Evolutionary conservation across 805 yeast species (phyloP).

Genomic region (Starmerella vitae): DNA sequence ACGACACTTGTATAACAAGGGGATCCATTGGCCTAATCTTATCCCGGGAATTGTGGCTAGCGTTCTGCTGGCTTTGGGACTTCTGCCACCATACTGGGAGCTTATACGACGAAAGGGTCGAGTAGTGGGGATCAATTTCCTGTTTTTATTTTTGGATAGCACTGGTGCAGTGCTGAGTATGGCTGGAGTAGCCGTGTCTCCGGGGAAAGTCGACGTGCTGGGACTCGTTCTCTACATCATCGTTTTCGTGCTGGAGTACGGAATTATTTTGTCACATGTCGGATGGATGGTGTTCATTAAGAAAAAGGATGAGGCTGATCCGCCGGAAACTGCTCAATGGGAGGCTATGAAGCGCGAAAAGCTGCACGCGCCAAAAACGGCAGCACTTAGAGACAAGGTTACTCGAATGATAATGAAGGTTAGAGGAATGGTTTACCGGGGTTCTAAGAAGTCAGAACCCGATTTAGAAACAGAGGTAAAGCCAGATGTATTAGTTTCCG

Average conservation of each 20-base stretch:
- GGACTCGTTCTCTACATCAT: constrained; percentile 64
- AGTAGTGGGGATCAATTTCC: constrained; percentile 79
- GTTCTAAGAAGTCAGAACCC: too few species aligned
- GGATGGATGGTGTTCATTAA: constrained; percentile 44
- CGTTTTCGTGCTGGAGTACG: constrained; percentile 62
- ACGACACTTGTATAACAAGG: constrained; percentile 38
- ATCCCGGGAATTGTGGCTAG: constrained; percentile 74
- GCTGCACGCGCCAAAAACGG: constrained; percentile 5
- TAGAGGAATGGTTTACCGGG: too few species aligned
- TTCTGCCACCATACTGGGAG: constrained; percentile 82
- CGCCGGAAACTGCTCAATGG: constrained; percentile 5
- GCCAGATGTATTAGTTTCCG: too few species aligned
- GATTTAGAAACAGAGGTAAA: too few species aligned
- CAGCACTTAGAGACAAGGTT: constrained; percentile 5
- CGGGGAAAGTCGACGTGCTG: constrained; percentile 57
- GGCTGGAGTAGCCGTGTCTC: constrained; percentile 40
- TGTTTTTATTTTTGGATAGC: constrained; percentile 62
- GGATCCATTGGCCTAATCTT: constrained; percentile 59
- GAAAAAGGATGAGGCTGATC: constrained; percentile 11
- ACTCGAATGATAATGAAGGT: constrained; percentile 5
- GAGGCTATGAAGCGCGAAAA: constrained; percentile 7
- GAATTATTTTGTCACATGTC: constrained; percentile 56
- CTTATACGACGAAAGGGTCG: constrained; percentile 63
- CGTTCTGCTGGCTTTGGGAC: constrained; percentile 57
- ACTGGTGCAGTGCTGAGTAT: constrained; percentile 73